Evolutionary conservation across 148 eudicot genomes (phyloP).

Genomic region (Rhododendron griersonianum): DNA sequence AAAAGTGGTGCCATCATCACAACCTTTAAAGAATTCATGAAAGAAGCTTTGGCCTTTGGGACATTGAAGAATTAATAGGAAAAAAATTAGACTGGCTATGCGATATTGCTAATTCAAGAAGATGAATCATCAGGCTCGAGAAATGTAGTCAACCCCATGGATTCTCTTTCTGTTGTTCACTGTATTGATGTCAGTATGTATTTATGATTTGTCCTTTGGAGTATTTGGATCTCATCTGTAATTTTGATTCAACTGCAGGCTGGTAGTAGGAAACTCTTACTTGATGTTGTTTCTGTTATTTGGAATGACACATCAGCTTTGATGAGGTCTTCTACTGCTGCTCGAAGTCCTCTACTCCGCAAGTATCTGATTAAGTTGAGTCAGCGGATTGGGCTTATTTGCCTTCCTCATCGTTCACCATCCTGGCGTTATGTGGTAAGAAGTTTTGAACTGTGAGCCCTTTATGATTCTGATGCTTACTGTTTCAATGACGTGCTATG

Average conservation of each 20-base stretch:
- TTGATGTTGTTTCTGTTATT: constrained; percentile 52
- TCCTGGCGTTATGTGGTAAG: constrained; percentile 94
- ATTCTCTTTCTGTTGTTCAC: neutral
- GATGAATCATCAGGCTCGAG: neutral
- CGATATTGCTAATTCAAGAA: neutral
- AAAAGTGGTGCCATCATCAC: neutral
- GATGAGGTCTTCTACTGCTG: constrained; percentile 66
- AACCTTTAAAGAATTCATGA: neutral
- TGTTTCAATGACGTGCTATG: neutral
- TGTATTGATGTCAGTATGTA: neutral
- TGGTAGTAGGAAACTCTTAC: constrained; percentile 65
- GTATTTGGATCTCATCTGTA: neutral
- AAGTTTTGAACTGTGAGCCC: constrained; percentile 6
- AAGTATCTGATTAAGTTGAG: constrained; percentile 81
- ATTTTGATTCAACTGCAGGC: constrained; percentile 38
- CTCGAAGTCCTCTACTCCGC: constrained; percentile 88
- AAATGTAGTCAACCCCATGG: neutral
- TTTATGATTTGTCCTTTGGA: neutral
- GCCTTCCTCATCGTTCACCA: constrained; percentile 74
- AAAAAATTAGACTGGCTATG: neutral
- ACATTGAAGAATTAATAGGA: neutral
- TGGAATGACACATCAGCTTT: constrained; percentile 80
- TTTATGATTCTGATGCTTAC: constrained; percentile 5
- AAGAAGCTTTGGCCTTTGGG: neutral
- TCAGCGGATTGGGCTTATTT: constrained; percentile 78